phyloP scores from a whole-genome alignment of 345 rosid species.

The Aquilaria sinensis region DNA sequence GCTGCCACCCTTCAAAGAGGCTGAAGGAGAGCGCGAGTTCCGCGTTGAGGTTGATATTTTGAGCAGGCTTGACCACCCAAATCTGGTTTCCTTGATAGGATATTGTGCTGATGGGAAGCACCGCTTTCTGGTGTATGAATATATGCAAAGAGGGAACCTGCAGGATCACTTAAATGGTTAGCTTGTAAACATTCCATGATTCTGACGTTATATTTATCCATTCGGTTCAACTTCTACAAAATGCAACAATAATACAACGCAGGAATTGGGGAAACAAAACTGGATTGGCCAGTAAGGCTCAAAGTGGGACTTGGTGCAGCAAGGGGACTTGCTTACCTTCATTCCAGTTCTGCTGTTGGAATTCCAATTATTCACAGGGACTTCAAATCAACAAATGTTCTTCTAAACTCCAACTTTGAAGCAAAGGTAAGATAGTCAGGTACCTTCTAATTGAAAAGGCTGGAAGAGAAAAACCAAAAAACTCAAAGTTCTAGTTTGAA shows the following conservation, averaged over 20 bases:
- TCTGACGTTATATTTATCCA: slow-evolving; percentile 4
- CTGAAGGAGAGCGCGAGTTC: slow-evolving; percentile 89
- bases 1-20: slow-evolving; percentile 71
- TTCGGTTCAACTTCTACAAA: slow-evolving; percentile 6
- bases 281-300: slow-evolving; percentile 80
- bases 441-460: not conserved
- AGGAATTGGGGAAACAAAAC: slow-evolving; percentile 77
- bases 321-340: slow-evolving; percentile 91
- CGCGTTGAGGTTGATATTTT: slow-evolving; percentile 95
- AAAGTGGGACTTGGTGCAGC: slow-evolving; percentile 92
- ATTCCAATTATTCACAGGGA: slow-evolving; percentile 94
- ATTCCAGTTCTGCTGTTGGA: slow-evolving; percentile 75
- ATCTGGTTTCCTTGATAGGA: slow-evolving; percentile 86
- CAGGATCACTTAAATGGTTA: slow-evolving; percentile 91
- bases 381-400: slow-evolving; percentile 87
- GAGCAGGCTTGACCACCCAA: slow-evolving; percentile 93
- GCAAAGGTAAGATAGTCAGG: slow-evolving; percentile 55
- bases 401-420: slow-evolving; percentile 61
- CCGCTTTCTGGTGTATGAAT: slow-evolving; percentile 89
- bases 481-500: slow-evolving; percentile 11
- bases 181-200: slow-evolving; percentile 12
- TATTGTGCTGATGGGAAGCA: slow-evolving; percentile 94
- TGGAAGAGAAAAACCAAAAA: slow-evolving; percentile 1
- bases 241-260: slow-evolving; percentile 18
- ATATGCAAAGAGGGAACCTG: slow-evolving; percentile 90